Percentiles rank a stretch among this genome's conserved stretches.
Conservation (phyloP, 306 rosid species). For the Vicia faba region DNA sequence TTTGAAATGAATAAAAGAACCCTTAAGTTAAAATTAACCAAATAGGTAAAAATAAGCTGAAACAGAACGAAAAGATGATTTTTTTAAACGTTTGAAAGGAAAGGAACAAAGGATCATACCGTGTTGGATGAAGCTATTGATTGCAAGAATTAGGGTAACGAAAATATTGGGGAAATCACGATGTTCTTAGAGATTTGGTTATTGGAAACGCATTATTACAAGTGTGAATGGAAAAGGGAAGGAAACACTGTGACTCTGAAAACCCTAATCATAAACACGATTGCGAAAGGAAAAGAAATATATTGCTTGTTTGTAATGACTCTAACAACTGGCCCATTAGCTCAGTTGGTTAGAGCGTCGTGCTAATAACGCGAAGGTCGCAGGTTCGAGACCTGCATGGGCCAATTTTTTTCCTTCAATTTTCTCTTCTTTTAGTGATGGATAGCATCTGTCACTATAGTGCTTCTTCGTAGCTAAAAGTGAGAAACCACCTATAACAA, state of each 20-base stretch:
- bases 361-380: slow-evolving; percentile 1
- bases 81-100: slow-evolving; percentile 2
- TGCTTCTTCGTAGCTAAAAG: no score
- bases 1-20: slow-evolving; percentile 1
- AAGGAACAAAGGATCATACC: slow-evolving; percentile 31
- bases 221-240: background rate
- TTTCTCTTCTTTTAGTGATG: no score
- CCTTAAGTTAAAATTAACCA: slow-evolving; percentile 5
- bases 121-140: slow-evolving; percentile 1
- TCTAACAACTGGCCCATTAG: background rate
- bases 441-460: no score
- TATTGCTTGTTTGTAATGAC: rapidly evolving
- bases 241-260: slow-evolving; percentile 17
- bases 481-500: no score
- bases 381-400: slow-evolving; percentile 2
- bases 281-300: background rate
- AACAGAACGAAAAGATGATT: slow-evolving; percentile 21
- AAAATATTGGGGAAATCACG: slow-evolving; percentile 1
- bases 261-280: slow-evolving; percentile 19
- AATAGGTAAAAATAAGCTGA: background rate
- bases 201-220: slow-evolving; percentile 2
- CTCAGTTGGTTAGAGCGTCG: slow-evolving; percentile 1
- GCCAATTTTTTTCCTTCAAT: background rate
- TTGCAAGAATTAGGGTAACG: background rate
- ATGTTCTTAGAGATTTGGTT: background rate